Base-by-base conservation (phyloP, 2,329 filamentous ascomycete species). In the Acrocalymma vagum region DNA sequence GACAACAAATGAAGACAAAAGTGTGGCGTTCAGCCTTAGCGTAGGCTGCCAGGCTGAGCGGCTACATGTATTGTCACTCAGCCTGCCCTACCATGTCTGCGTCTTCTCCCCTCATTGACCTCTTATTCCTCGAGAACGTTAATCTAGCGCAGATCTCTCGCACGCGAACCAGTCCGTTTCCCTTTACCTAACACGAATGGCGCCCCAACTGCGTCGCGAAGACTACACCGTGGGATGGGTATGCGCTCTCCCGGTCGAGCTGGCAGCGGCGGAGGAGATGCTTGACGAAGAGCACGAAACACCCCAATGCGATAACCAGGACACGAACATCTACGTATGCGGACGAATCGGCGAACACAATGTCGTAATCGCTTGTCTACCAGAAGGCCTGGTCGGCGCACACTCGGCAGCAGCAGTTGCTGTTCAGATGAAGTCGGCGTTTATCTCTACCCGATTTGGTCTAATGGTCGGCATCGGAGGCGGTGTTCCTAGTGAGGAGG, bases 391-490 rank as follows among this genome's bases (percentile, higher is more conserved):
- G 18, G 55, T 59, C 29, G 70, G 70, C 9, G 68, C 38, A 2
- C 56, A 24, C 18, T 39, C 58, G 5, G 62, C 68, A 2, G 63
- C 65, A 14, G 51, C 40, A 1, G 61, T 62, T n/a, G 61, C 58
- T 5, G 56, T 32, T 18, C 32, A 57, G 6, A 62, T 72, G 48
- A 31, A 43, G 6, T 35, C 29, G 5, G 62, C 51, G 7, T 72
- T 72, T 41, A 24, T 16, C 8, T 33, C 35, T 6, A 63, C 74
- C 23, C 54, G 48, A 24, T 51, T 74, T 23, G 63, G 60, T 8
- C 51, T 77, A 1, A 60, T 77, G 58, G 71, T 76, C 4, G 72
- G 72, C 7, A 70, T 76, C 29, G 72, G 67, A 3, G 63, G 63
- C 15, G 45, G 48, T 26, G 41, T n/a, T n/a, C n/a, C n/a, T n/a